These are phyloP conservation scores for Xylariaceae sp. DNA, from an alignment of 2,329 filamentous ascomycete species.

Conservation along the genomic window DNA sequence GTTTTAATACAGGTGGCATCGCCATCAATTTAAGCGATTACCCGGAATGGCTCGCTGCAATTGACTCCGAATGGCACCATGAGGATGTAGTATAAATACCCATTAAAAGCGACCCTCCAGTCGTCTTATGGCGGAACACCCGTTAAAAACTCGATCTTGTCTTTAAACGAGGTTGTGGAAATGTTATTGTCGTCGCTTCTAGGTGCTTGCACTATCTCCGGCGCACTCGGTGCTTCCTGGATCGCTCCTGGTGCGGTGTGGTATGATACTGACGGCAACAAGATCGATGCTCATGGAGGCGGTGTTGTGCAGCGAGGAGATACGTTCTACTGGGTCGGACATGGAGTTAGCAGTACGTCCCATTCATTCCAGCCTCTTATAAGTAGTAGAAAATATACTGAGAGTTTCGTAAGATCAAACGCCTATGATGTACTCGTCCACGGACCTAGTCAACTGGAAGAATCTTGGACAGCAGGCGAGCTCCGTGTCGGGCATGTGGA, in stretches of 20 bases:
- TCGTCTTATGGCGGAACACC: no score
- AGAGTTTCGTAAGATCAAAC: conserved; percentile 38
- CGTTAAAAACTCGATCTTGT: no score
- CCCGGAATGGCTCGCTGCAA: not conserved
- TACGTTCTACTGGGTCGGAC: conserved; percentile 50
- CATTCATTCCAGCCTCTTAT: not conserved
- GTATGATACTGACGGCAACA: conserved; percentile 46
- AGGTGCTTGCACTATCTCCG: conserved; percentile 19
- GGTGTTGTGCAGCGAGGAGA: conserved; percentile 44
- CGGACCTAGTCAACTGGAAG: conserved; percentile 48
- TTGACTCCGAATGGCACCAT: not conserved
- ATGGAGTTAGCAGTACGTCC: conserved; percentile 42
- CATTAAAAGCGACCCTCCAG: no score
- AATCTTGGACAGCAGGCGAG: conserved; percentile 43
- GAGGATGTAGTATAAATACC: not conserved
- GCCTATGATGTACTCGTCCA: conserved; percentile 48
- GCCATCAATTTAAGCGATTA: not conserved
- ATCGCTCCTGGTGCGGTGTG: conserved; percentile 48
- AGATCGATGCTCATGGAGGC: conserved; percentile 50
- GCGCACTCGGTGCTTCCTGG: conserved; percentile 42
- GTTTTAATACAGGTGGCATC: not conserved
- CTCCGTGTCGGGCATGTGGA: conserved; percentile 46
- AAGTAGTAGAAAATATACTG: not conserved
- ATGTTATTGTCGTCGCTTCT: conserved; percentile 29
- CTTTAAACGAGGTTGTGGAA: no score